Evolutionary conservation across 768 basidiomycete species (phyloP).

Genomic region (Harrya chromipes): DNA sequence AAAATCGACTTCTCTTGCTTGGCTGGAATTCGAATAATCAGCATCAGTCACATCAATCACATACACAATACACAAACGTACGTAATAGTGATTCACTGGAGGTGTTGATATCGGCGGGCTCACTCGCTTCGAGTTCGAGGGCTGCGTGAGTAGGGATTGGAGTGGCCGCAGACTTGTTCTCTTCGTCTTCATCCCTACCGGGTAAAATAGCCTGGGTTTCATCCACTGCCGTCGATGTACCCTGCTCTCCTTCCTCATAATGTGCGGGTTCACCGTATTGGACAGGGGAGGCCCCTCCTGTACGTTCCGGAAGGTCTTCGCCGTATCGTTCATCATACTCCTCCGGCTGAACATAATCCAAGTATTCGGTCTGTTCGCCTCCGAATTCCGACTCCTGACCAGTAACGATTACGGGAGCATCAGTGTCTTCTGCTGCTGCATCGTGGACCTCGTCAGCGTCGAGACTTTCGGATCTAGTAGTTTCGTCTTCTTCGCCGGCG

Average conservation of each 20-base stretch:
- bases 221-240: conserved; percentile 17
- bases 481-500: conserved; percentile 17
- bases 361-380: conserved; percentile 34
- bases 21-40: conserved; percentile 1
- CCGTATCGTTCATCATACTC: conserved; percentile 37
- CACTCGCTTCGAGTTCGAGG: conserved; percentile 9
- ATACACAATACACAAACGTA: conserved; percentile 2
- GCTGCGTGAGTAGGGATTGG: conserved; percentile 5
- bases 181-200: conserved; percentile 13
- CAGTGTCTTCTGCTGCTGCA: conserved; percentile 20
- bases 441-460: conserved; percentile 32
- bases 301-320: conserved; percentile 34
- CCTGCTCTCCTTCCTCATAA: conserved; percentile 23
- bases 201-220: conserved; percentile 13
- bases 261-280: conserved; percentile 20
- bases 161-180: conserved; percentile 12
- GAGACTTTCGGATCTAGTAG: conserved; percentile 15
- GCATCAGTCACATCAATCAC: not conserved
- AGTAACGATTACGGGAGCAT: conserved; percentile 7
- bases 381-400: conserved; percentile 17
- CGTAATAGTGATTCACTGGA: not conserved
- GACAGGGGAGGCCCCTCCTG: conserved; percentile 10
- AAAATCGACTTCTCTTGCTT: not conserved
- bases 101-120: not conserved
- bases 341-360: conserved; percentile 31